A percentile compares a stretch with the other conserved stretches of the same genome.
Evolutionary conservation across 1,139 yeast species (phyloP).

Genomic region (Casaregolazyma suthepensis): DNA sequence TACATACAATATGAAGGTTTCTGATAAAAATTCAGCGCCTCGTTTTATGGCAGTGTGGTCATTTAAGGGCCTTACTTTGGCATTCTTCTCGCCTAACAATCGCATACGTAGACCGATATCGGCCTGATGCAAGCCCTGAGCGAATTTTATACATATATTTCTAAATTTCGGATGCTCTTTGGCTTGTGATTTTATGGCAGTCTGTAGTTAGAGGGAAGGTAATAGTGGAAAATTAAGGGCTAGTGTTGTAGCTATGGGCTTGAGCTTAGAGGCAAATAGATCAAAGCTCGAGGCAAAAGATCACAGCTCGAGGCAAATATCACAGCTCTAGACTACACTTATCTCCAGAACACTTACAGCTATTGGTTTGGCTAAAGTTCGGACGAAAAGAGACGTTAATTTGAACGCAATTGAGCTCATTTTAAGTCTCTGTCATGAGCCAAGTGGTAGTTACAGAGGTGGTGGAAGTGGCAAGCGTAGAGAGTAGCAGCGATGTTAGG

Average conservation of each 20-base stretch:
- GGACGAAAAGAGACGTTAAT: conserved; percentile 62
- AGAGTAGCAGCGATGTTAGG: too few relatives aligned
- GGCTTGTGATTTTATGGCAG: conserved; percentile 66
- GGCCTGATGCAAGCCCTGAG: conserved; percentile 65
- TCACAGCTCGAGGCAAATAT: background rate
- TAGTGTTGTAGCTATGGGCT: too few relatives aligned
- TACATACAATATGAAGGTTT: conserved; percentile 54
- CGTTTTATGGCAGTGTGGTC: conserved; percentile 79
- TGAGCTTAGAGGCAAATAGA: too few relatives aligned
- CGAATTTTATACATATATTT: conserved; percentile 57
- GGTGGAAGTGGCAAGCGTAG: too few relatives aligned
- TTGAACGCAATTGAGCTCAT: conserved; percentile 58
- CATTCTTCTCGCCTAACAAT: conserved; percentile 52
- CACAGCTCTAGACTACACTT: too few relatives aligned
- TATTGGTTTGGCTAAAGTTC: conserved; percentile 79
- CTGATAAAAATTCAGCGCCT: conserved; percentile 78
- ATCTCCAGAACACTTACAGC: conserved; percentile 51
- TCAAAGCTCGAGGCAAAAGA: background rate
- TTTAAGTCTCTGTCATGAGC: background rate
- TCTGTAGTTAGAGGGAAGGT: conserved; percentile 28
- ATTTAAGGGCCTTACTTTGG: conserved; percentile 67
- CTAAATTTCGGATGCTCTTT: conserved; percentile 65
- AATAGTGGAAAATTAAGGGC: too few relatives aligned
- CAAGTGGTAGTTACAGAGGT: too few relatives aligned
- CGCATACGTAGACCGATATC: conserved; percentile 61